phyloP scores from a whole-genome alignment of 164 flowering plant genomes.

The Liquidambar formosana region DNA sequence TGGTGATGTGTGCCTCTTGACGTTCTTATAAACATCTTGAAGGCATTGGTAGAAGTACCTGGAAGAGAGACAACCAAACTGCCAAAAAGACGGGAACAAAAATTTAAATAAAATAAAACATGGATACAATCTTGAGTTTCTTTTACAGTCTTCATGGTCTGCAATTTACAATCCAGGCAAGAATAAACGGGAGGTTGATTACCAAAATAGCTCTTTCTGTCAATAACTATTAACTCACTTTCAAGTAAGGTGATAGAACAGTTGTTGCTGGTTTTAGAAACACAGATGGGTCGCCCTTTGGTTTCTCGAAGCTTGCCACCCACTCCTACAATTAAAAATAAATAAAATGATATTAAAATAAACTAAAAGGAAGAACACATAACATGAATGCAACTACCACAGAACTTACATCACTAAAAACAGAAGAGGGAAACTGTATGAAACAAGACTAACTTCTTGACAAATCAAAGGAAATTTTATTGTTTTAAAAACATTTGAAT shows the following conservation, averaged over 20 bases:
- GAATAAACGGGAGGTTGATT: not conserved
- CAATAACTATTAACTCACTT: constrained; percentile 64
- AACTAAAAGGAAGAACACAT: not conserved
- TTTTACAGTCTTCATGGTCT: not conserved
- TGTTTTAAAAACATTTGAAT: too few relatives aligned
- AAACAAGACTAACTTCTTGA: not conserved
- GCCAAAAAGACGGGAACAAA: constrained; percentile 21
- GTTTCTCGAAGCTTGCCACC: constrained; percentile 97
- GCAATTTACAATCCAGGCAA: not conserved
- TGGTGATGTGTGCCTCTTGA: constrained; percentile 70
- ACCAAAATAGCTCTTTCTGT: not conserved
- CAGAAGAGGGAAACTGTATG: not conserved
- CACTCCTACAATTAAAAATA: constrained; percentile 55
- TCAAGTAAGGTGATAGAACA: constrained; percentile 88
- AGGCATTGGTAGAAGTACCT: constrained; percentile 84
- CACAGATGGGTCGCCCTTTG: constrained; percentile 90
- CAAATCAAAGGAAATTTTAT: too few relatives aligned
- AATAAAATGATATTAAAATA: not conserved
- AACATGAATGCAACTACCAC: not conserved
- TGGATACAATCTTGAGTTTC: not conserved
- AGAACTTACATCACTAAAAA: not conserved
- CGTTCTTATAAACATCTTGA: constrained; percentile 56
- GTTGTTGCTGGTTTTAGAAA: constrained; percentile 92
- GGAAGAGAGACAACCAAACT: constrained; percentile 95
- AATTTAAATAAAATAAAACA: not conserved